These are phyloP conservation scores for Fagus crenata DNA, from an alignment of 306 rosid species.

Conservation along the genomic window DNA sequence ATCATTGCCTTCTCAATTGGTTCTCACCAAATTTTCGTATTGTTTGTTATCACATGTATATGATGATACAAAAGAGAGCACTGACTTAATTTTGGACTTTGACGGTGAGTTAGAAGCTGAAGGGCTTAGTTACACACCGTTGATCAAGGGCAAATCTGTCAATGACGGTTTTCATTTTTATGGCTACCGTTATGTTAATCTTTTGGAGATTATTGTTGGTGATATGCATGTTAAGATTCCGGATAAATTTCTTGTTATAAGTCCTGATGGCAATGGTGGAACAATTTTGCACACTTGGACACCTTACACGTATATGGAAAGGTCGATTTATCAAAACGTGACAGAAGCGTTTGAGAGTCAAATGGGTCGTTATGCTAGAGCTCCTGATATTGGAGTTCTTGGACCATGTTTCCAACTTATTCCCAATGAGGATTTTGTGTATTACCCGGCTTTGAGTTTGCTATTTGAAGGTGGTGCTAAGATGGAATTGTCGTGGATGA, in stretches of 20 bases:
- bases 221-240: neutral
- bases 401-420: slow-evolving; percentile 17
- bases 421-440: too few species aligned
- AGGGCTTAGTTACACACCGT: slow-evolving; percentile 8
- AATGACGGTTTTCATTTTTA: neutral
- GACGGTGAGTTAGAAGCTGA: neutral
- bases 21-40: slow-evolving; percentile 9
- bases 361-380: slow-evolving; percentile 6
- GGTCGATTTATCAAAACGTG: slow-evolving; percentile 7
- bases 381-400: neutral
- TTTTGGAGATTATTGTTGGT: slow-evolving; percentile 9
- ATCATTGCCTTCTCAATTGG: slow-evolving; percentile 16
- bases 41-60: neutral
- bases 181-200: slow-evolving; percentile 1
- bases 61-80: neutral
- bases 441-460: neutral
- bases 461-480: neutral
- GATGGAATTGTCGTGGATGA: slow-evolving; percentile 1
- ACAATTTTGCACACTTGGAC: neutral
- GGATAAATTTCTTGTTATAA: neutral
- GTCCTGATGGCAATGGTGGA: slow-evolving; percentile 1
- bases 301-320: neutral
- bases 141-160: neutral
- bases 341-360: neutral
- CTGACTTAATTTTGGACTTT: neutral